phyloP scores from a whole-genome alignment of 2,329 filamentous ascomycete genomes.

The Kalaharituber pfeilii region DNA sequence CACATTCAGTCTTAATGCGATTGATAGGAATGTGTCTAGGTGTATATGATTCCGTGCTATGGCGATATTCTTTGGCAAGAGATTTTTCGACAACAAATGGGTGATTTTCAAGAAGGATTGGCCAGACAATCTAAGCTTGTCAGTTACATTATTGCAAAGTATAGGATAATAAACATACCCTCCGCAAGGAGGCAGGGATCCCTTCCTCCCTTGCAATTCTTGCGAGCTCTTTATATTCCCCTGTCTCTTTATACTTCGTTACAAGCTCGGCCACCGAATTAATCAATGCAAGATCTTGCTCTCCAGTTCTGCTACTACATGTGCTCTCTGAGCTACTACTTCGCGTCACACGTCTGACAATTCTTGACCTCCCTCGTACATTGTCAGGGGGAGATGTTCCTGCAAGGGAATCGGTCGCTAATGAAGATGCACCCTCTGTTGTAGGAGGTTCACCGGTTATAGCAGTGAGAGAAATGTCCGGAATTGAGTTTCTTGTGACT shows the following conservation, averaged over 20 bases:
- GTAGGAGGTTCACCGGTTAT: neutral
- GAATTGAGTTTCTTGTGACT: neutral
- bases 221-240: slow-evolving; percentile 6
- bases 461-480: neutral
- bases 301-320: slow-evolving; percentile 6
- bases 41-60: slow-evolving; percentile 7
- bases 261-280: slow-evolving; percentile 4
- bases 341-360: neutral
- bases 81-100: slow-evolving; percentile 14
- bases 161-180: slow-evolving; percentile 8
- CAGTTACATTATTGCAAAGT: neutral
- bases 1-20: slow-evolving; percentile 13
- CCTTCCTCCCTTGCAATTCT: slow-evolving; percentile 10
- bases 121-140: slow-evolving; percentile 13
- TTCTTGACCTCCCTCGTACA: neutral
- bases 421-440: neutral
- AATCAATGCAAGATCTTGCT: neutral
- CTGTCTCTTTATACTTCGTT: slow-evolving; percentile 3
- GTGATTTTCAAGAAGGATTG: slow-evolving; percentile 17
- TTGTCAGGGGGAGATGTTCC: neutral
- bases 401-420: neutral
- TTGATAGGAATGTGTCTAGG: slow-evolving; percentile 14
- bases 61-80: slow-evolving; percentile 11
- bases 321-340: slow-evolving; percentile 8
- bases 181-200: slow-evolving; percentile 11